Evolutionary conservation across 2,329 filamentous ascomycete genomes (phyloP), one percentile per base, ranked within the genome.

Genomic region (Clonostachys rosea): DNA sequence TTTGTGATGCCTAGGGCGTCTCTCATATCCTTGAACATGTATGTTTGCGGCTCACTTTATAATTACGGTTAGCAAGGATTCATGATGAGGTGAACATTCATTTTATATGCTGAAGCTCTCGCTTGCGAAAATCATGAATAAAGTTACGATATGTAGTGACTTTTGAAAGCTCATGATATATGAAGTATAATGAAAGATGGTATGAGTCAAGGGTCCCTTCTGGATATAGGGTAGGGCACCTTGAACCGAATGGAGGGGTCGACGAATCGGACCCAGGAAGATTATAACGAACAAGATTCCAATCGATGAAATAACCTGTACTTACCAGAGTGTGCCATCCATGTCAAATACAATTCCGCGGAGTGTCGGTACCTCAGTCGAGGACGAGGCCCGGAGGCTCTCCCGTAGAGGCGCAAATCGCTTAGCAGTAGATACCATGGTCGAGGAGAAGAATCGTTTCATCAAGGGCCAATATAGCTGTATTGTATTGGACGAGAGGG

Each of bases 11-110:
- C 75, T 14, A 97, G 79, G 8, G 82, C 85, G 13, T 70, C 62
- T 53, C 85, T 86, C 92, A 99, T 97, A 61, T 95, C 79, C 17
- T 69, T 66, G 68, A 97, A 97, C 92, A 97, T 99, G 77, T 96
- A 89, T 56, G 87, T 94, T 68, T 97, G 92, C 1, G 92, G 92
- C 49, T 91, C 73, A 63, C 91, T 95, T 30, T 10, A 20, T 20
- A 18, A 5, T 9, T 30, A 30, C 24, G 9, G 52, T n/a, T 20
- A 11, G 34, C 40, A 3, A 1, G 34, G 20, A 11, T 24, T 42
- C 40, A 17, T 14, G 13, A 14, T 42, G 24, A 9, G 24, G 1
- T 30, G 24, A 30, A 10, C 3, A 18, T 40, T n/a, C n/a, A n/a
- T 13, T 3, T 40, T 18, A 40, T 40, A 2, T 42, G 4, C 13